phyloP scores from a whole-genome alignment of 2,329 filamentous ascomycete genomes.

The Metarhizium sp. region DNA sequence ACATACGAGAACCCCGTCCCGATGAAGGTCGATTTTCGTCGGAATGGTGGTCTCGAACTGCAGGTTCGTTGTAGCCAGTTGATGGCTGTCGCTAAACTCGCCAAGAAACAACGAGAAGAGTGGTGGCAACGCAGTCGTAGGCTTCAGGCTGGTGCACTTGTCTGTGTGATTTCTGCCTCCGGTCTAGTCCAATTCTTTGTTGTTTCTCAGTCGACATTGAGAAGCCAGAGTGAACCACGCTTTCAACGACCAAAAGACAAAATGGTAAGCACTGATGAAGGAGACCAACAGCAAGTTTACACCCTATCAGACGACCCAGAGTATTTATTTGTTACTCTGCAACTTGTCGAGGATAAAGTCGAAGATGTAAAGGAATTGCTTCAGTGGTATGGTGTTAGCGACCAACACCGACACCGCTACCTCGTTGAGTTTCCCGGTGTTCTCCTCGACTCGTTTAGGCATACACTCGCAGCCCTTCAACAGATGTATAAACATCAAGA shows the following conservation, averaged over 20 bases:
- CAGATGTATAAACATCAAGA: constrained; percentile 32
- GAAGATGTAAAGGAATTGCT: constrained; percentile 16
- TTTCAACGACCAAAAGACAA: constrained; percentile 9
- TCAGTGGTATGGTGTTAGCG: constrained; percentile 18
- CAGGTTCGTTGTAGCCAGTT: constrained; percentile 37
- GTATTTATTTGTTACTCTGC: constrained; percentile 21
- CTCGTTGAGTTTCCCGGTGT: constrained; percentile 55
- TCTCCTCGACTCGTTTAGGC: constrained; percentile 46
- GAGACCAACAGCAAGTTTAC: constrained; percentile 6
- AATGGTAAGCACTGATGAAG: constrained; percentile 4
- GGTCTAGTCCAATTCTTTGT: constrained; percentile 31
- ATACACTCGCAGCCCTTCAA: constrained; percentile 47
- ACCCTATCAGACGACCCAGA: constrained; percentile 22
- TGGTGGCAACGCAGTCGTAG: constrained; percentile 43
- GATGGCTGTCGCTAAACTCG: constrained; percentile 11
- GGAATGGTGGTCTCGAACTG: constrained; percentile 32
- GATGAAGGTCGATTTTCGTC: constrained; percentile 24
- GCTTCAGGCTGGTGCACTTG: constrained; percentile 38
- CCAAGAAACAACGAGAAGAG: constrained; percentile 23
- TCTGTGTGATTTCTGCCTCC: constrained; percentile 35
- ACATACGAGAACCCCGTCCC: constrained; percentile 20
- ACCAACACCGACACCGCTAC: constrained; percentile 8
- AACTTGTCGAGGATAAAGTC: constrained; percentile 15
- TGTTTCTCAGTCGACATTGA: constrained; percentile 19
- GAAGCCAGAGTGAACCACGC: constrained; percentile 8